These are phyloP conservation scores for Myrica gale DNA, from an alignment of 306 rosid genomes.

Conservation along the genomic window DNA sequence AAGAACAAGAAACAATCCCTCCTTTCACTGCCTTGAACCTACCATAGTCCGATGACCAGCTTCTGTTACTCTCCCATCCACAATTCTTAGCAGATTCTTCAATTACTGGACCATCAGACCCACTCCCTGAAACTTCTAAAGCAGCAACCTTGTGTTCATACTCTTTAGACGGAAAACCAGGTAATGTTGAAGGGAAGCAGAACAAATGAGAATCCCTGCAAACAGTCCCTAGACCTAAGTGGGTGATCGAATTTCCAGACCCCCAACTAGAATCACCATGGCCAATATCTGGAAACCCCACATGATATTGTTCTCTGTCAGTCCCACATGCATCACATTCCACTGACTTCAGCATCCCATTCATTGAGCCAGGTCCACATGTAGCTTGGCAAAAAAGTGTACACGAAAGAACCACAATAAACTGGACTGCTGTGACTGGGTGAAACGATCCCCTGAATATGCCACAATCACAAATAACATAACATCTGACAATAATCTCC, in stretches of 20 bases:
- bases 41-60: constrained; percentile 78
- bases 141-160: constrained; percentile 34
- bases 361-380: constrained; percentile 43
- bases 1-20: constrained; percentile 68
- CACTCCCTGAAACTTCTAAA: constrained; percentile 42
- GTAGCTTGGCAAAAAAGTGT: constrained; percentile 40
- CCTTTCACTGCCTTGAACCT: constrained; percentile 71
- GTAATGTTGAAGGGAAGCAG: constrained; percentile 83
- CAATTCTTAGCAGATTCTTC: constrained; percentile 48
- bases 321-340: constrained; percentile 51
- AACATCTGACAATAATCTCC: constrained; percentile 16
- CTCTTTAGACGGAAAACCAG: constrained; percentile 42
- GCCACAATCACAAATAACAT: constrained; percentile 28
- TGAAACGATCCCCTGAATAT: constrained; percentile 57
- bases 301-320: constrained; percentile 34
- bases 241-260: constrained; percentile 30
- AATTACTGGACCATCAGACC: constrained; percentile 36
- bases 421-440: constrained; percentile 33
- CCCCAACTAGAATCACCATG: constrained; percentile 39
- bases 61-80: constrained; percentile 46
- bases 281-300: constrained; percentile 31
- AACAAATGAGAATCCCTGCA: constrained; percentile 57
- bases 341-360: constrained; percentile 43
- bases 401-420: constrained; percentile 52
- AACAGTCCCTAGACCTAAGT: constrained; percentile 38